Evolutionary conservation across 257 asterid genomes (phyloP), one percentile per base, ranked within the genome.

Genomic region (Nicotiana tomentosiformis): DNA sequence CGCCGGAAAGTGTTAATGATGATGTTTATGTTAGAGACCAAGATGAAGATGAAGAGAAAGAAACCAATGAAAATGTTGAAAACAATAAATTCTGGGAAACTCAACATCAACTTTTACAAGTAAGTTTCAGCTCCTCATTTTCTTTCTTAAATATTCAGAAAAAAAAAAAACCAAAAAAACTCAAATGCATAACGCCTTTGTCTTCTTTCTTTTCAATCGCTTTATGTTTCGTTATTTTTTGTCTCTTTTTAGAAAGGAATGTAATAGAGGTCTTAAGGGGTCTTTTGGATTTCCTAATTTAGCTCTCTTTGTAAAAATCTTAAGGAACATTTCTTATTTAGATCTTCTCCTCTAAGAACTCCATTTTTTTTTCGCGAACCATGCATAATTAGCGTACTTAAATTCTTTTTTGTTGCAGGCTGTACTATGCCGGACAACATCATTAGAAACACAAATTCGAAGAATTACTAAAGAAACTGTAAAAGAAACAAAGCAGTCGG

Each of bases 371-470:
- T 8, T 7, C 49, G 49, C 49, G 43, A 37, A 5, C 43, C 43
- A 39, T 37, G 15, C 10, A 30, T 61, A 14, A 14, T 49, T 46
- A 74, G 51, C 12, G 51, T 1, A 23, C 39, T 49, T 0, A 74
- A 23, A 20, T 61, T 23, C 1, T 7, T 23, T 7, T 9, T 11
- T 5, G 2, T 26, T 87, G 87, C 92, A 96, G 99, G 85, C 87
- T 4, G 92, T 92, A 29, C 66, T 96, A 39, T 94, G 91, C 83
- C 87, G 99, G 84, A 93, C 97, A 37, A 96, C 91, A 57, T 83
- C 97, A 12, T 60, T 89, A 43, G 99, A 96, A 80, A 83, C 99
- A 10, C 91, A 78, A 81, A 92, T 96, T n/a, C 86, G 98, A 53
- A 86, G 15, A 3, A 85, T 88, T 12, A 86, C 93, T 0, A 93